Evolutionary conservation across 2,329 filamentous ascomycete genomes (phyloP), one percentile per base, ranked within the genome.

Genomic region (Colletotrichum costaricense): DNA sequence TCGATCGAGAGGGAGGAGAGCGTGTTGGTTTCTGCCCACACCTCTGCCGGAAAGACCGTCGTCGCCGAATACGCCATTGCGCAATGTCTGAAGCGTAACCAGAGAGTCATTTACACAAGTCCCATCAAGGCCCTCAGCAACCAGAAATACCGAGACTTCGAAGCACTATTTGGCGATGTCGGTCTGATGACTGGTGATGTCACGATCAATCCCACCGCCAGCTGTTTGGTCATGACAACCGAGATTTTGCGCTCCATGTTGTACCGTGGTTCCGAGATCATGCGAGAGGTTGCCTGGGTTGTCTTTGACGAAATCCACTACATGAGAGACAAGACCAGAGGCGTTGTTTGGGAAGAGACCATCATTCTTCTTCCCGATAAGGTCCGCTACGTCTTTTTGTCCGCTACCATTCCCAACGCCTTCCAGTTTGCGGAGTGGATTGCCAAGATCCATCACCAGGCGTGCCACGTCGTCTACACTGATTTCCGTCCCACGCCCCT

Each of bases 341-440:
- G 97, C 86, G 97, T 99, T 0, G 97, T 99, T 2, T 99, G 97
- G 97, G 97, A 99, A 83, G 97, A 99, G 86, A 98, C 97, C 52
- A 98, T 99, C 80, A 99, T 99, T 79, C 89, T 99, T 77, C 88
- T 99, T 35, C 97, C 97, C 4, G 97, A 99, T 87, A 98, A 99
- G 88, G 97, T 99, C 77, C 94, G 95, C 85, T 99, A 98, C 80
- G 97, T 99, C 69, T 99, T 99, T 84, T 87, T 99, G 74, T 99
- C 97, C 38, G 97, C 97, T 75, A 99, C 97, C 2, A 99, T 99
- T 75, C 97, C 97, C 67, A 99, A 99, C 81, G 95, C 97, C 65
- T 98, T 98, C 90, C 97, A 99, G 83, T 99, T 99, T 79, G 97
- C 97, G 77, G 96, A 99, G 83, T 99, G 97, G 97, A 97, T 99